These are phyloP conservation scores for Artemisia tridentata DNA, from an alignment of 129 eudicot species.

Conservation along the genomic window DNA sequence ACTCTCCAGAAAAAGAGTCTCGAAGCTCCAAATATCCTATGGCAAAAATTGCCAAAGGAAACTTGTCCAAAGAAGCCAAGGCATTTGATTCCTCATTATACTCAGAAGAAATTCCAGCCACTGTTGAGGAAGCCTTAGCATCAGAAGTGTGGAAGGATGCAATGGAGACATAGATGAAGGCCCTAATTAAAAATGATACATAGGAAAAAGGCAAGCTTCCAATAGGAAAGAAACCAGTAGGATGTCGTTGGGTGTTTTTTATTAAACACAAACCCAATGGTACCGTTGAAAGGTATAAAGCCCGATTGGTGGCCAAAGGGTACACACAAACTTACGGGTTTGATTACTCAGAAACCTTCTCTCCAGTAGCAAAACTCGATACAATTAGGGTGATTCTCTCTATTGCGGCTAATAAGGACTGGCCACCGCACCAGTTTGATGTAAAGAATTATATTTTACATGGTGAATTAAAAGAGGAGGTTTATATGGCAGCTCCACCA, in stretches of 20 bases:
- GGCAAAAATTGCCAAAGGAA: constrained; percentile 1
- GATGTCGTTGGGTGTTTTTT: constrained; percentile 9
- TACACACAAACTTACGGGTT: not conserved
- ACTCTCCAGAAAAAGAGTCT: not conserved
- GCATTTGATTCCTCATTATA: not conserved
- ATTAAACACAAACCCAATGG: not conserved
- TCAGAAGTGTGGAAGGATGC: not conserved
- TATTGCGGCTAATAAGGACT: not conserved
- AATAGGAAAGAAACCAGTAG: not conserved
- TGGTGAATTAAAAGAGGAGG: too few relatives aligned
- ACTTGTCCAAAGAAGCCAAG: not conserved
- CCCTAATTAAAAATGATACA: not conserved
- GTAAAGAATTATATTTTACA: not conserved
- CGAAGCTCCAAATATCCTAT: not conserved
- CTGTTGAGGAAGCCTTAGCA: not conserved
- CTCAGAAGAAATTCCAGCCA: not conserved
- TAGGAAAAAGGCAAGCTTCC: not conserved
- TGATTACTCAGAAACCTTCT: not conserved
- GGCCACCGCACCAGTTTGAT: too few relatives aligned
- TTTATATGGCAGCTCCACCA: too few relatives aligned
- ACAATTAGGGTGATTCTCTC: not conserved
- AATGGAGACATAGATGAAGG: not conserved
- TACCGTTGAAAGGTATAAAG: not conserved
- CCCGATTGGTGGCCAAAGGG: not conserved
- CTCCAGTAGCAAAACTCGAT: not conserved